Percentiles rank a stretch among this genome's conserved stretches.
phyloP scores from a whole-genome alignment of 2,329 filamentous ascomycete genomes.

The Aspergillus brunneoviolaceus region DNA sequence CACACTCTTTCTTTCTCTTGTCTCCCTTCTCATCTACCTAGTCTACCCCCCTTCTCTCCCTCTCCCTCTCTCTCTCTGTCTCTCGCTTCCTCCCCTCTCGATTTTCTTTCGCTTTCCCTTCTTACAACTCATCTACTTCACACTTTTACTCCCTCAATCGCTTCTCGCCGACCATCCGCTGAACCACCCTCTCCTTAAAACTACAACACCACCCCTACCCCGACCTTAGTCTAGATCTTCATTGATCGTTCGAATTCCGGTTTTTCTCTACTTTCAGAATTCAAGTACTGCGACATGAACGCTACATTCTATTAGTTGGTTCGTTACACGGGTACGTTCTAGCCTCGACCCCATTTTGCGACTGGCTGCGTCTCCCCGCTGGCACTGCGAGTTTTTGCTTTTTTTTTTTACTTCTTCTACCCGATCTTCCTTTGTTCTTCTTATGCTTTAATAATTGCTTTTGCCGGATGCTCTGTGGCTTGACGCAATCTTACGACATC shows the following conservation, averaged over 20 bases:
- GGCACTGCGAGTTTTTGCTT: not conserved
- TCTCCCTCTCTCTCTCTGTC: not conserved
- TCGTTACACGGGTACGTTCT: constrained; percentile 21
- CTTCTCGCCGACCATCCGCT: not conserved
- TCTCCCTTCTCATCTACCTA: not conserved
- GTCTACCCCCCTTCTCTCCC: not conserved
- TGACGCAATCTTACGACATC: constrained; percentile 11
- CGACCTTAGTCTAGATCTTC: not conserved
- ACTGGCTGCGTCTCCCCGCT: constrained; percentile 2
- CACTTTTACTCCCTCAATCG: not conserved
- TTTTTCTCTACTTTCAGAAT: not conserved
- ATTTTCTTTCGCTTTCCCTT: not conserved
- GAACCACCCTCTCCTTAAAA: not conserved
- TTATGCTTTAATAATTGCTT: not conserved
- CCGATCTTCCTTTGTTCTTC: not conserved
- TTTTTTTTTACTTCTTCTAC: constrained; percentile 1
- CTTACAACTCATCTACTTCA: not conserved
- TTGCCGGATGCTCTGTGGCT: not conserved
- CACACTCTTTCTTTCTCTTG: constrained; percentile 7
- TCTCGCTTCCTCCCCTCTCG: constrained; percentile 3
- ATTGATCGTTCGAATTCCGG: constrained; percentile 1
- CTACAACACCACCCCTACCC: not conserved
- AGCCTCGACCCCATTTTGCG: constrained; percentile 13
- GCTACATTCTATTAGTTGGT: constrained; percentile 13
- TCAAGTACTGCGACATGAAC: constrained; percentile 11